Conservation (phyloP, 1,284 basidiomycete species). For the Cutaneotrichosporon spelunceum region DNA sequence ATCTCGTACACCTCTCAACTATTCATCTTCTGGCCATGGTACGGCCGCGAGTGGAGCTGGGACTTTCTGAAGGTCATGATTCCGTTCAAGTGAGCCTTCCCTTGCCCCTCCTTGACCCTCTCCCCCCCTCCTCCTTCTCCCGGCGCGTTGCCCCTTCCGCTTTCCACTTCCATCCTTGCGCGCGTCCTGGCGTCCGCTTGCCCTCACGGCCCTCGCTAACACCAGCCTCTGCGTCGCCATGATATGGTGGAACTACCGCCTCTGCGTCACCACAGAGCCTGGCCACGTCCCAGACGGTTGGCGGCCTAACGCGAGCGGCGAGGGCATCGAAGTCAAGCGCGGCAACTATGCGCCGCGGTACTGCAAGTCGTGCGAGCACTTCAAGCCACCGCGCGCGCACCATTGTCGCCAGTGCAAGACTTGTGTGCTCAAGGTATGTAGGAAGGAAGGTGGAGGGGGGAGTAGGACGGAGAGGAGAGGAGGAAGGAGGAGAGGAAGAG, state of each 20-base stretch:
- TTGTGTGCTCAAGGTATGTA: conserved; percentile 51
- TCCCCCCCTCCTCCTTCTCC: background rate
- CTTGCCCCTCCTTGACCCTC: too few species aligned
- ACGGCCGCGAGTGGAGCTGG: conserved; percentile 65
- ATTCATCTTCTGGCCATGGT: conserved; percentile 90
- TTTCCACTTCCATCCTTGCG: too few species aligned
- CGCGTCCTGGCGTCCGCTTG: background rate
- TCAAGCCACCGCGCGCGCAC: conserved; percentile 63
- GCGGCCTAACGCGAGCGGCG: conserved; percentile 68
- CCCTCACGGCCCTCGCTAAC: conserved; percentile 3
- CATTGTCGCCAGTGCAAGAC: conserved; percentile 82
- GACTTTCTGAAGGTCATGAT: conserved; percentile 69
- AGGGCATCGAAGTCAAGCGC: conserved; percentile 79
- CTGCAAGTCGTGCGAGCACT: conserved; percentile 66
- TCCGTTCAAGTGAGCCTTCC: conserved; percentile 87
- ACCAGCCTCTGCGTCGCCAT: conserved; percentile 67
- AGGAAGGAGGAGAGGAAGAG: too few species aligned
- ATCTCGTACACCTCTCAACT: conserved; percentile 84
- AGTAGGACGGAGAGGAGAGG: too few species aligned
- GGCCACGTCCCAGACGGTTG: conserved; percentile 75
- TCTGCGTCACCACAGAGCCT: conserved; percentile 75
- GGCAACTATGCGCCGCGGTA: conserved; percentile 72
- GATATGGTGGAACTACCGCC: conserved; percentile 81
- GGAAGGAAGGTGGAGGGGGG: too few species aligned
- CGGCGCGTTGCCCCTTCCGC: background rate